Base-by-base conservation (phyloP, 805 yeast genomes). In the Wickerhamiella cacticola region DNA sequence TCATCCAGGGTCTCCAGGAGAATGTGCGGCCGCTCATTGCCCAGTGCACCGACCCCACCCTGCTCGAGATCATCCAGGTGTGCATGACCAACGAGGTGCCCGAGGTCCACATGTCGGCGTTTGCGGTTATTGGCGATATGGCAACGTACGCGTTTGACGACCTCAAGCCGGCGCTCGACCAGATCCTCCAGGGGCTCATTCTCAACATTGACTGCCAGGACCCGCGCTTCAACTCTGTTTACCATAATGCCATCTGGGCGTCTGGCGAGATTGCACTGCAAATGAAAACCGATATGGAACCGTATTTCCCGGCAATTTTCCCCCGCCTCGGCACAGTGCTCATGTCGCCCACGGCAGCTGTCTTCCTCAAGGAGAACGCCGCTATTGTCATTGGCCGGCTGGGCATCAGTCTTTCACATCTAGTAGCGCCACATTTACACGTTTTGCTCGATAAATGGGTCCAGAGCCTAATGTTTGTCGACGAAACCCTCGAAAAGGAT, bases 91-190 rank as follows among this genome's bases (percentile, higher is more conserved):
- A 86, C 61, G 73, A 76, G 3, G 74, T 72, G 22, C 79, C 78
- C 52, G 97, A 92, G 62, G 96, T 92, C n/a, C 75, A 96, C 53
- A 98, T 92, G 65, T 77, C 86, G 50, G 85, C 89, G 0, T 86
- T 79, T 66, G 96, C 97, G 0, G 67, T 92, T 26, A 60, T 89
- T 15, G 98, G 98, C 23, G 98, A 92, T 63, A 71, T 92, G 63
- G 82, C 88, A 8, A 85, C 79, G 53, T 72, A 63, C 61, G 67
- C 76, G 25, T 63, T 75, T 19, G 71, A 76, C 15, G 65, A 56
- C 24, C 47, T 62, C 18, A 53, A 53, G 38, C 67, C 69, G 9
- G 59, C 58, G 38, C 48, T 64, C 22, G 56, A 61, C 19, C 50
- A 55, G 24, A 51, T 69, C 12, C 56, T 69, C 52, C 55, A 58